Base-by-base conservation (phyloP, 2,329 filamentous ascomycete genomes). In the Chalara sp. region DNA sequence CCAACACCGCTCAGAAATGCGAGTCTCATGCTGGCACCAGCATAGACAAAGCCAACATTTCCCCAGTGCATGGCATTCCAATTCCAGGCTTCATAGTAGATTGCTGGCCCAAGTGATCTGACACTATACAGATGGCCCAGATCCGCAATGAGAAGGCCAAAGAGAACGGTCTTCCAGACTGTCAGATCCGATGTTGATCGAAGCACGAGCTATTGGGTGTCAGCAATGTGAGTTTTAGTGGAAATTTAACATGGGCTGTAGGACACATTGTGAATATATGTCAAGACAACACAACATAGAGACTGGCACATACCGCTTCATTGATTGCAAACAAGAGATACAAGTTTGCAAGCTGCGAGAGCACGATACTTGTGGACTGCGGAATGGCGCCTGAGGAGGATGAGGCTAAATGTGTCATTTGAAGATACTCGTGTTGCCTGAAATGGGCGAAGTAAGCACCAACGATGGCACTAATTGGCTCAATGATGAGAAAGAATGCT, bases 281-380 rank as follows among this genome's bases (percentile, higher is more conserved):
- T 37, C 35, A 8, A 37, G 35, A n/a, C 8, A 8, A 37, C 35
- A 37, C 35, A 37, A n/a, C 35, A 37, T 8, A 37, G 35, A n/a
- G 35, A 37, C 2, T 8, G 8, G n/a, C 8, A 37, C 35, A 8
- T 37, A 37, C 35, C 2, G 85, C 86, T 69, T 93, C 87, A 69
- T 86, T 89, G 61, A 92, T 68, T 50, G 85, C 81, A 67, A 91
- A 88, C 52, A 87, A 78, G 39, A 91, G 67, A 69, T 91, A 92
- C 55, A 91, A 73, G 67, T 89, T 91, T 42, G 84, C 85, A 32
- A 92, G 77, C 69, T 92, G 87, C 13, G 82, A 81, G 60, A 91
- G 73, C 40, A 81, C 81, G 52, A 90, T 80, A 7, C 79, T 77
- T 1, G 84, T 86, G 40, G 75, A 76, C 35, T 77, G 69, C 1